phyloP scores from a whole-genome alignment of 2,329 filamentous ascomycete genomes.

The Aureobasidium sp. region DNA sequence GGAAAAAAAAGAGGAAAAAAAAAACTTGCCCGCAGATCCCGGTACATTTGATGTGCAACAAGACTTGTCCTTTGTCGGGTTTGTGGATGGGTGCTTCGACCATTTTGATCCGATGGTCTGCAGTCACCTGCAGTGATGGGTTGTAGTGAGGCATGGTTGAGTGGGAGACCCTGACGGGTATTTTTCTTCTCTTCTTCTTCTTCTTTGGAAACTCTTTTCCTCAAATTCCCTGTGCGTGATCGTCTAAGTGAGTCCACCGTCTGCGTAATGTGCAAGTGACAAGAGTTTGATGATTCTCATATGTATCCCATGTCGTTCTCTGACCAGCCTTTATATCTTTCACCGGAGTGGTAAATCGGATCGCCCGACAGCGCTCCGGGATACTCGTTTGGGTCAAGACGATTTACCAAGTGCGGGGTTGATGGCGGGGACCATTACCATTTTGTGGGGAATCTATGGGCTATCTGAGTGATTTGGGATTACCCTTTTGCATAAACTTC shows the following conservation, averaged over 20 bases:
- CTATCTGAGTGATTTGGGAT: no score
- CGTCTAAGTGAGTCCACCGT: no score
- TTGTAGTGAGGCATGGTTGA: background rate
- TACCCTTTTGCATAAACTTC: conserved; percentile 1
- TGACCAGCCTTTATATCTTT: background rate
- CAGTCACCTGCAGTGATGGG: conserved; percentile 12
- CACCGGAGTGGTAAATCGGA: background rate
- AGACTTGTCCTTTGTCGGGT: background rate
- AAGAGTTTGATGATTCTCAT: no score
- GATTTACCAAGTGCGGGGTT: conserved; percentile 11
- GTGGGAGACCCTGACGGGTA: background rate
- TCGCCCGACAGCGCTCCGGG: background rate
- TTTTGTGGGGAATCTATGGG: no score
- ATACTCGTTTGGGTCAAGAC: background rate
- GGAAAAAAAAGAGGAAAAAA: no score
- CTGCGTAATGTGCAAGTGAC: no score
- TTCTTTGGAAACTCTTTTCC: no score
- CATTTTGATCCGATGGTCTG: conserved; percentile 14
- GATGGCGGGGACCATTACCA: no score
- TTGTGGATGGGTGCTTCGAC: conserved; percentile 3
- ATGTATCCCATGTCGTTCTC: no score
- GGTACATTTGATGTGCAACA: conserved; percentile 59
- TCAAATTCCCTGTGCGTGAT: no score
- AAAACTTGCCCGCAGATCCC: conserved; percentile 79
- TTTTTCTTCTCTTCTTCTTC: background rate